phyloP scores from a whole-genome alignment of 371 early-diverging fungal genomes.

The Smittium culicis region DNA sequence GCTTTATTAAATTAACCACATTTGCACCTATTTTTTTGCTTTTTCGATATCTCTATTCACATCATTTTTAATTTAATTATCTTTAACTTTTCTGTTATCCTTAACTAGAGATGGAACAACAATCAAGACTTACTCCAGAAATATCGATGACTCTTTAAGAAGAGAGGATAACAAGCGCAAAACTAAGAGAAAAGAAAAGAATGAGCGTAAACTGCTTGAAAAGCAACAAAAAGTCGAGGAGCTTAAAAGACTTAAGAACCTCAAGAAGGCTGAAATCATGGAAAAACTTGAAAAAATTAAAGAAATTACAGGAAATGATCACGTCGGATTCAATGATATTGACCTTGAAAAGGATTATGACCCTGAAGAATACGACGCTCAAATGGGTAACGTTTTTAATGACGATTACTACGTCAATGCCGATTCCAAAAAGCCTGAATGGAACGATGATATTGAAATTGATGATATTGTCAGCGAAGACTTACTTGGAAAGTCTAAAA shows the following conservation, averaged over 20 bases:
- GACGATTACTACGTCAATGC: conserved; percentile 47
- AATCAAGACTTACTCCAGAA: conserved; percentile 60
- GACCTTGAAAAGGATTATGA: conserved; percentile 86
- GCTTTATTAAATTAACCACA: no score
- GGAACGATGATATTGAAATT: conserved; percentile 72
- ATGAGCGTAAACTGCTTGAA: conserved; percentile 52
- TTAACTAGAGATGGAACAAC: conserved; percentile 32
- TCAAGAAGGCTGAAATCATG: conserved; percentile 67
- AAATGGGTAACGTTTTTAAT: conserved; percentile 65
- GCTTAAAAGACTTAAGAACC: conserved; percentile 73
- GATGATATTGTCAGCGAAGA: conserved; percentile 32
- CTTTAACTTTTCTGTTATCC: no score
- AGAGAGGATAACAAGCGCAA: conserved; percentile 62
- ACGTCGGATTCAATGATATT: conserved; percentile 53
- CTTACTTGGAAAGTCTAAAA: conserved; percentile 1
- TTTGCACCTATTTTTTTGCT: no score
- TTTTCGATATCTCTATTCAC: no score
- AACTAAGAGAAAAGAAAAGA: conserved; percentile 45
- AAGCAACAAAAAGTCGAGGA: conserved; percentile 59
- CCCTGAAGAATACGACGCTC: conserved; percentile 59
- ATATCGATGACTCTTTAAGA: conserved; percentile 51
- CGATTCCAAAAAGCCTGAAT: conserved; percentile 52
- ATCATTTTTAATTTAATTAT: no score
- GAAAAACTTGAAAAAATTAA: conserved; percentile 64
- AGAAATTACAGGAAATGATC: conserved; percentile 63